Evolutionary conservation across 257 asterid genomes (phyloP).

Genomic region (Solanum piurae): DNA sequence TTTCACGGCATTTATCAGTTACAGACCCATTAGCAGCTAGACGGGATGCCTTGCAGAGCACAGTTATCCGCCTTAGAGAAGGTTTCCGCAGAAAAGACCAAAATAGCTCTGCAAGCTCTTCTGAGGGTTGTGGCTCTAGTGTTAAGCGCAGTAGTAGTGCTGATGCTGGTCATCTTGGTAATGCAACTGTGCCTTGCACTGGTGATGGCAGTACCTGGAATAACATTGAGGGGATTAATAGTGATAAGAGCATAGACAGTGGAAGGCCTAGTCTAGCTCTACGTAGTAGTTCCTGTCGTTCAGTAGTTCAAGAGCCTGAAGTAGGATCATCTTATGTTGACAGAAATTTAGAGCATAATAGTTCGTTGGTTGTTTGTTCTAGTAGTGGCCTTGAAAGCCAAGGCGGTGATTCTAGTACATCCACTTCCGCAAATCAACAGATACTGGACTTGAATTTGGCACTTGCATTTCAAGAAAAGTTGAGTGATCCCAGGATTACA

Average conservation of each 20-base stretch:
- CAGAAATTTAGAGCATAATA: conserved; percentile 52
- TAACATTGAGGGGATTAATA: conserved; percentile 72
- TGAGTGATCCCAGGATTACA: conserved; percentile 81
- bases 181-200: conserved; percentile 50
- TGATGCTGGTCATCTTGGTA: conserved; percentile 85
- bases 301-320: conserved; percentile 84
- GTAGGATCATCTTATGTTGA: conserved; percentile 76
- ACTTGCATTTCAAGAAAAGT: conserved; percentile 83
- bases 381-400: conserved; percentile 97
- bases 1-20: conserved; percentile 81
- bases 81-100: conserved; percentile 88
- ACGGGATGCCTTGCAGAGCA: conserved; percentile 94
- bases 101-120: conserved; percentile 86
- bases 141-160: conserved; percentile 98
- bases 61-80: conserved; percentile 93
- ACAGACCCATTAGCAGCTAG: conserved; percentile 87
- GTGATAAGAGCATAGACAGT: conserved; percentile 89
- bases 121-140: conserved; percentile 98
- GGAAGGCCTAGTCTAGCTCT: conserved; percentile 85
- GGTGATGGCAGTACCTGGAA: conserved; percentile 75
- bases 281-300: conserved; percentile 84
- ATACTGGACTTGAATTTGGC: conserved; percentile 83
- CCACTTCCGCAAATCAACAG: conserved; percentile 70
- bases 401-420: conserved; percentile 81
- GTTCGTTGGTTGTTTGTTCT: conserved; percentile 70